A percentile compares a stretch with the other conserved stretches of the same genome.
These are phyloP conservation scores for Lentinula detonsa DNA, from an alignment of 768 basidiomycete species.

Conservation along the genomic window DNA sequence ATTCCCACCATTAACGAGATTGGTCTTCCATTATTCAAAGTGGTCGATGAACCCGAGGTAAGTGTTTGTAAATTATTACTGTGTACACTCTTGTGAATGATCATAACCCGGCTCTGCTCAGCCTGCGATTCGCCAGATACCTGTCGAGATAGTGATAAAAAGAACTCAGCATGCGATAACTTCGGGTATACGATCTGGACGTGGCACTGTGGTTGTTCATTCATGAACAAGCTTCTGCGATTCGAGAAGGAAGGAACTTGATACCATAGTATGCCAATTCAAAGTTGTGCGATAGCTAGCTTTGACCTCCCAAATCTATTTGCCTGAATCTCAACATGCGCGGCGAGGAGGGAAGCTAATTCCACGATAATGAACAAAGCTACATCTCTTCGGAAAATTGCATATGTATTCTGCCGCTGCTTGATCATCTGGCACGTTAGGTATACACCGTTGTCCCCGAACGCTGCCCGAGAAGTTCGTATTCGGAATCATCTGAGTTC, in stretches of 20 bases:
- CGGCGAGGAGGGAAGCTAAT: too few species aligned
- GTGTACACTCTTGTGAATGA: background rate
- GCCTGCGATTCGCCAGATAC: background rate
- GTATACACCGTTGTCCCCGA: background rate
- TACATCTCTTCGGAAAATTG: background rate
- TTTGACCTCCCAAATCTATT: background rate
- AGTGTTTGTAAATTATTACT: background rate
- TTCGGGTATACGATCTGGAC: background rate
- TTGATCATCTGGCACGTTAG: background rate
- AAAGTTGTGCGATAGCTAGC: background rate
- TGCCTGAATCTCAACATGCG: too few species aligned
- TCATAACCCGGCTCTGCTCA: background rate
- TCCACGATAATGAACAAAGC: too few species aligned
- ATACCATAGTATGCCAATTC: too few species aligned
- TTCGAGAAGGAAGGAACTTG: background rate
- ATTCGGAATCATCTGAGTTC: background rate
- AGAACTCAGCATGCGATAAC: background rate
- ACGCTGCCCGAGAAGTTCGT: background rate
- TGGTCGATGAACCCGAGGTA: background rate
- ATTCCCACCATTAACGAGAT: conserved; percentile 5
- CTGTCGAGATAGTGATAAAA: background rate
- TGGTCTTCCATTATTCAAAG: conserved; percentile 1
- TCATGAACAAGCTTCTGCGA: background rate
- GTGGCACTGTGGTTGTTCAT: background rate
- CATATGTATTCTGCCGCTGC: background rate